Conservation (phyloP, 768 basidiomycete genomes). For the Mycena galericulata region DNA sequence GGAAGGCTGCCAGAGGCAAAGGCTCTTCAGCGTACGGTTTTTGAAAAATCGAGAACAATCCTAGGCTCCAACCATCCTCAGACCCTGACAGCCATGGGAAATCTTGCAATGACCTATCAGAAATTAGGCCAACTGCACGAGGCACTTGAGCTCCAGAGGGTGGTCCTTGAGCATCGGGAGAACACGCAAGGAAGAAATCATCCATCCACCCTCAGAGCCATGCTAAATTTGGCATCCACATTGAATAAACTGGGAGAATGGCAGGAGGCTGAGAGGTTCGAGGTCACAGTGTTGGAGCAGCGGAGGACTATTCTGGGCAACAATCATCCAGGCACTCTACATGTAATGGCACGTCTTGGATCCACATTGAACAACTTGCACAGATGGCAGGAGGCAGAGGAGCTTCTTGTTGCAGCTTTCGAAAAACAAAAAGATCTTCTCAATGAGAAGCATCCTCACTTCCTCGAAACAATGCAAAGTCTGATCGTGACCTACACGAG, state of each 20-base stretch:
- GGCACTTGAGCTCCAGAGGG: not conserved
- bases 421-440: no score
- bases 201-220: no score
- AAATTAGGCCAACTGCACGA: not conserved
- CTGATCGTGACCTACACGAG: not conserved
- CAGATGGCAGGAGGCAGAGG: no score
- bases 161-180: no score
- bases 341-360: no score
- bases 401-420: no score
- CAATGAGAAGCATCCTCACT: no score
- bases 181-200: no score
- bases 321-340: not conserved
- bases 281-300: not conserved
- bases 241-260: no score
- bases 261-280: not conserved
- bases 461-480: no score
- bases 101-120: not conserved
- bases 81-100: not conserved
- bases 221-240: no score
- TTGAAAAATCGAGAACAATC: not conserved
- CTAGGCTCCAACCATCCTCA: not conserved
- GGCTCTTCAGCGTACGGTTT: not conserved
- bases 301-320: not conserved
- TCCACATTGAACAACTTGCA: not conserved
- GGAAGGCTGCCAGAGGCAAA: not conserved